Evolutionary conservation across 2,329 filamentous ascomycete species (phyloP), one percentile per base, ranked within the genome.

Genomic region (Mycosphaerelloides madeirae): DNA sequence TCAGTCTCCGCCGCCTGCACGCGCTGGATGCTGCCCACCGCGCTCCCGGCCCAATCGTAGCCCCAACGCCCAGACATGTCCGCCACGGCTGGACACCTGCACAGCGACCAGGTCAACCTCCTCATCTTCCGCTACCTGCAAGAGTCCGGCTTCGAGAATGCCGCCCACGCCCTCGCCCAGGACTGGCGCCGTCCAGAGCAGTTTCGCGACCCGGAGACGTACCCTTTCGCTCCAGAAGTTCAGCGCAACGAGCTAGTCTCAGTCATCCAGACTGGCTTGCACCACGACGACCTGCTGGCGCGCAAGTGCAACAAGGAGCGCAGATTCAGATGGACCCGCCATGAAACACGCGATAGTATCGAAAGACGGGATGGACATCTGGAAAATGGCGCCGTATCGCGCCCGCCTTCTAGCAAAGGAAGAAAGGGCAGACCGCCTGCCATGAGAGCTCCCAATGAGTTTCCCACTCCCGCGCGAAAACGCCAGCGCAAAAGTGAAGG

Each of bases 21-120:
- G 32, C 16, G 16, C 34, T 22, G 19, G 34, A 22, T 37, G 18
- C 9, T 22, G 18, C 6, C 19, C 34, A n/a, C 37, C 12, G 9
- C 37, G 15, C 36, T 15, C 18, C 31, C 43, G 35, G 14, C 9
- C 29, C 37, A 39, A 38, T 41, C 20, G 36, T n/a, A n/a, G n/a
- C n/a, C n/a, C 42, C 29, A 39, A 29, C 28, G 37, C 31, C 37
- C 40, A 46, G 44, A 15, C 45, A 53, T 56, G 51, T 52, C 53
- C 29, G 41, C 51, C 36, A 49, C 49, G 38, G 53, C 52, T 34
- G 53, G 49, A 34, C 39, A 49, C 38, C 67, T 79, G 51, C 76
- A 70, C 58, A 76, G 73, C 54, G 75, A 83, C 70, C 79, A 83
- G 64, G 74, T 84, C 62, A 84, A 84, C 68, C 83, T 83, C 68